Base-by-base conservation (phyloP, 306 rosid species). In the Prunus dulcis region DNA sequence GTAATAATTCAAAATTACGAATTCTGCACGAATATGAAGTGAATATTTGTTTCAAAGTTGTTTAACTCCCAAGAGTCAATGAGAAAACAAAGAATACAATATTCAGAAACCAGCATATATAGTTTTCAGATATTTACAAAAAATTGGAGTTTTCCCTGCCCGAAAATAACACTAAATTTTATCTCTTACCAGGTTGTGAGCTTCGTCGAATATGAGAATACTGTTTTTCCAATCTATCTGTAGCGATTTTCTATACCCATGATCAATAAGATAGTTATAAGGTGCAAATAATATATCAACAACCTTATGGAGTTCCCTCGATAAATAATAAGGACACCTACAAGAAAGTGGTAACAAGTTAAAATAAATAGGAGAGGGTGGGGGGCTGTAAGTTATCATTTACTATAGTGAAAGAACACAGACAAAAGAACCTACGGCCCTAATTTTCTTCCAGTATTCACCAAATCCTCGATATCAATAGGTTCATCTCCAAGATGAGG, bases 401-500 rank as follows among this genome's bases (percentile, higher is more conserved):
- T 43, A 56, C 32, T 20, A 10, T 22, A 28, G 41, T 55, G 72
- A 79, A 70, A 63, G 74, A 61, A 81, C 71, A 41, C 9, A 43
- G 74, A 65, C 52, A 77, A 73, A 84, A 76, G 69, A 84, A 89
- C 97, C 49, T 88, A 92, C 97, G 96, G 96, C 79, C 98, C 98
- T 73, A 68, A 85, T 72, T 80, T 82, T 82, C 60, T 86, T 72
- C 98, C 98, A 76, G 87, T 86, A 65, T 89, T 90, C 87, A 94
- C 95, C 91, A 94, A 81, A 82, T 94, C 98, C 87, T 94, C 97
- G 0, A 94, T 94, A 80, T 94, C 98, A 52, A 90, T 67, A 25
- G 98, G 97, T 80, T 94, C 97, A 80, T 94, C 96, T 78, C 98
- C 98, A 80, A 94, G 88, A 77, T 86, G 83, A 57, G 95, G 91